Evolutionary conservation across 768 basidiomycete species (phyloP).

Genomic region (Lentinula edodes): DNA sequence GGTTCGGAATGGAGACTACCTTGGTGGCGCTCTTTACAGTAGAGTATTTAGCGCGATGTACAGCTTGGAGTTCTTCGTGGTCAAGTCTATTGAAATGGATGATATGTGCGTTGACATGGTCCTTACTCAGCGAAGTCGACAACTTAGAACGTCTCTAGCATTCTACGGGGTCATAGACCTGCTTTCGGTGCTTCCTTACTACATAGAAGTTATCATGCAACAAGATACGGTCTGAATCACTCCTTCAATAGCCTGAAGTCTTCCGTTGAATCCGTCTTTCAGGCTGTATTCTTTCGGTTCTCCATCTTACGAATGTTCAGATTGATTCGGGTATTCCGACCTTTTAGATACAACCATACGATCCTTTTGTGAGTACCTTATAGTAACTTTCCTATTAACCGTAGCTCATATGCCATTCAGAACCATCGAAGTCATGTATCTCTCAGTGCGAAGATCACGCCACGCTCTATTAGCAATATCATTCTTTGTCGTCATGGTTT

Average conservation of each 20-base stretch:
- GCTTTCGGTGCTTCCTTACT: conserved; percentile 83
- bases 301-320: conserved; percentile 90
- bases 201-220: conserved; percentile 75
- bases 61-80: conserved; percentile 76
- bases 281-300: conserved; percentile 87
- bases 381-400: not conserved
- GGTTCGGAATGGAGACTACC: conserved; percentile 87
- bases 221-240: conserved; percentile 73
- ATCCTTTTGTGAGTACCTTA: conserved; percentile 61
- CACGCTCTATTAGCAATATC: conserved; percentile 82
- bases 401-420: conserved; percentile 25
- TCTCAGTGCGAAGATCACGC: conserved; percentile 79
- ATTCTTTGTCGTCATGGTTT: conserved; percentile 85
- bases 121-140: not conserved
- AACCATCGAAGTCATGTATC: conserved; percentile 90
- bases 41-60: conserved; percentile 68
- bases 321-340: conserved; percentile 81
- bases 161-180: conserved; percentile 87
- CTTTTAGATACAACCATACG: conserved; percentile 80
- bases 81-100: conserved; percentile 56
- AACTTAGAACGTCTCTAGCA: conserved; percentile 30
- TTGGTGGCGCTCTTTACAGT: conserved; percentile 78
- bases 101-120: conserved; percentile 43
- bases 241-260: not conserved
- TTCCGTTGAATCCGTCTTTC: not conserved